Conservation (phyloP, 495 filamentous ascomycete genomes). For the Xylaria cubensis region DNA sequence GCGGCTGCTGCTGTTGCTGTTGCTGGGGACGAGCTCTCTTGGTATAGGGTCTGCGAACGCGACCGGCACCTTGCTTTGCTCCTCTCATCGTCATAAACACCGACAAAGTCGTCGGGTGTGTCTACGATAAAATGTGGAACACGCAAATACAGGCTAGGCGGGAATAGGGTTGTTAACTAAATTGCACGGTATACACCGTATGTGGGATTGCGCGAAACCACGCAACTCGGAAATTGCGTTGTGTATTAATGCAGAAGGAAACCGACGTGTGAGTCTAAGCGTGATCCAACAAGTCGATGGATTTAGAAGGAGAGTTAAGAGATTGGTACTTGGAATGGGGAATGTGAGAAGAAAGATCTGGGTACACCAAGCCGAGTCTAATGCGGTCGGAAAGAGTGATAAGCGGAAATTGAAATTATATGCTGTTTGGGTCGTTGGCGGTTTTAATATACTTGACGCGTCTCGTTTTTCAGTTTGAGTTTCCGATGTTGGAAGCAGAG, state of each 20-base stretch:
- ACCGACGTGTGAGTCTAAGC: slow-evolving; percentile 9
- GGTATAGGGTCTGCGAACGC: slow-evolving; percentile 22
- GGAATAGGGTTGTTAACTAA: background rate
- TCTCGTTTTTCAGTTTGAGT: background rate
- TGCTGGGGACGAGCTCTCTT: slow-evolving; percentile 22
- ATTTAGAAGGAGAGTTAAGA: background rate
- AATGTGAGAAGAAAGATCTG: slow-evolving; percentile 2
- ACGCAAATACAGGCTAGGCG: slow-evolving; percentile 9
- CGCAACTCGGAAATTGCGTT: background rate
- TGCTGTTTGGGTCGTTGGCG: slow-evolving; percentile 8
- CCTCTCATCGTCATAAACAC: slow-evolving; percentile 23
- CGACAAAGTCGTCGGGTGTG: background rate
- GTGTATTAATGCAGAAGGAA: background rate
- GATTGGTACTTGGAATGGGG: slow-evolving; percentile 10
- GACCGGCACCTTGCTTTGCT: slow-evolving; percentile 19
- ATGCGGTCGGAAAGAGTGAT: slow-evolving; percentile 15
- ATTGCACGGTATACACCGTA: slow-evolving; percentile 4
- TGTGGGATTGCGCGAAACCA: slow-evolving; percentile 12
- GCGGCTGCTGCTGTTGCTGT: background rate
- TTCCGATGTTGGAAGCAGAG: background rate
- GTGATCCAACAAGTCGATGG: background rate
- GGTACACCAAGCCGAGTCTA: slow-evolving; percentile 15
- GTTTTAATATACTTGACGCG: slow-evolving; percentile 19
- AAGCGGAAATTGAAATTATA: slow-evolving; percentile 19
- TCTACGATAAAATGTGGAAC: slow-evolving; percentile 21